Evolutionary conservation across 441 rosid species (phyloP), one percentile per base, ranked within the genome.

Genomic region (Flueggea neowawraea): DNA sequence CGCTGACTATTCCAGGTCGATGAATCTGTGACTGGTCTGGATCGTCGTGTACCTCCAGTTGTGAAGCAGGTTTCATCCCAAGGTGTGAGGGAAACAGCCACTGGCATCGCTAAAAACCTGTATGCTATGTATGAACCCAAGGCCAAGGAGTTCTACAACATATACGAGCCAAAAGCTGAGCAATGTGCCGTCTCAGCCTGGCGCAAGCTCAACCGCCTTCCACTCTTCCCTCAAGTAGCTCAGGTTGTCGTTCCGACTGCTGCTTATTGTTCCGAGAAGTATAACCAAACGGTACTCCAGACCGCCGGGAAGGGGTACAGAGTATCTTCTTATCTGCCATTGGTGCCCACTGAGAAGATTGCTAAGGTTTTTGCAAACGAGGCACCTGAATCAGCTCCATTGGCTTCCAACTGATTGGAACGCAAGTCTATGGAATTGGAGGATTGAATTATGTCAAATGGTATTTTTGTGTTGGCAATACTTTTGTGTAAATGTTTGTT

Each of bases 151-250:
- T 69, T 94, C 44, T 91, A 89, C 79, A 66, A 86, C 31, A 86
- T 65, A 73, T 89, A 91, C 14, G 99, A 94, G 70, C 97, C 96
- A 10, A 84, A 83, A 67, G 90, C 96, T 0, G 99, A 95, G 78
- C 87, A 81, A 52, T 88, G 82, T 50, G 97, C 92, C 0, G 96
- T 71, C 36, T 87, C 94, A 1, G 84, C 96, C 2, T 95, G 97
- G 97, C 86, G 77, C 67, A 91, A 71, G 70, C 82, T 95, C 50
- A 85, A 91, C 63, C 83, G 81, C 73, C 83, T 95, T 10, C 99
- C 98, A 2, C 84, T 91, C 15, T 78, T 94, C 79, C 97, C 95
- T 45, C 82, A 69, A 13, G 82, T 89, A 16, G 93, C 96, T 31
- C 84, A 84, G 54, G 88, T 88, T 0, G 82, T 85, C 31, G 74